Evolutionary conservation across 164 flowering plant species (phyloP), one percentile per base, ranked within the genome.

Genomic region (Chloranthus sessilifolius): DNA sequence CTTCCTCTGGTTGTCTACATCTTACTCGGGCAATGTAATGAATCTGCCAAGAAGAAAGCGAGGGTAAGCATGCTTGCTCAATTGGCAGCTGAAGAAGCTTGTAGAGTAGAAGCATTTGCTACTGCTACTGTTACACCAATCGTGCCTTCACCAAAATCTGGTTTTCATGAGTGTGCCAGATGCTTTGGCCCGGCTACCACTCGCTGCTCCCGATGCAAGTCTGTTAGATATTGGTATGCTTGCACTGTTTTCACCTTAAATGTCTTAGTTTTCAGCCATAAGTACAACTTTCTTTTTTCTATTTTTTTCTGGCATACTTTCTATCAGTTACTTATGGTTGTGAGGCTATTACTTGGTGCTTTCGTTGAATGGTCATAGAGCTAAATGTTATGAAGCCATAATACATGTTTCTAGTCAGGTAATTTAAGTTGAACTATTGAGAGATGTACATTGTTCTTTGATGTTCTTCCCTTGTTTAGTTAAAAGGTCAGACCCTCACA

Each of bases 131-230:
- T 68, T 61, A 51, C 61, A 28, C 75, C 87, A 22, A 28, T 36
- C 45, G 53, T 50, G 52, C 65, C 59, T 7, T 37, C 74, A 52
- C 41, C 75, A 31, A 76, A 57, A 45, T 61, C 29, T 52, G 70
- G 56, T 24, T n/a, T 61, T 56, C 81, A 75, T 56, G 66, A 53
- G 22, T 88, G 96, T 74, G 96, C 95, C 3, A 69, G 67, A 50
- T 88, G 96, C 77, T 75, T 54, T 72, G 56, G 66, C 53, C 87
- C 85, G 6, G 75, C 96, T n/a, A 78, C 74, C 11, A 88, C 96
- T 33, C 88, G 96, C 33, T 88, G 96, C 70, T 72, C 95, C 47
- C 64, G 76, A 69, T 88, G 96, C 91, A 88, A 88, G 61, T 74
- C 91, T 49, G 79, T 73, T 53, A 71, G 94, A 75, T 85, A 85